Evolutionary conservation across 2,329 filamentous ascomycete genomes (phyloP).

Genomic region (Fusarium succisae): DNA sequence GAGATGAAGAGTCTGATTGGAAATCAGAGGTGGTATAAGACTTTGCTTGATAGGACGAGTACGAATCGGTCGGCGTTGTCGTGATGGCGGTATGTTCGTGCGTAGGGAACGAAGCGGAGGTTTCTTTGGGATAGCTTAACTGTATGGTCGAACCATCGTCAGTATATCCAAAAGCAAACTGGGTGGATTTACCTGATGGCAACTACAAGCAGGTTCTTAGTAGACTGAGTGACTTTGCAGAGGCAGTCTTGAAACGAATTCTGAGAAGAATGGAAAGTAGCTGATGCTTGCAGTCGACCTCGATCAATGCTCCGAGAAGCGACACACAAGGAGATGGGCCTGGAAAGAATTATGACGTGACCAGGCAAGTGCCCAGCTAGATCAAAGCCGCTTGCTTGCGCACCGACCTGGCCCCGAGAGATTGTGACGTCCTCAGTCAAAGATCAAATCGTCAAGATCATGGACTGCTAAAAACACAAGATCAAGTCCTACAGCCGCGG

Average conservation of each 20-base stretch:
- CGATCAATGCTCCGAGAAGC: background rate
- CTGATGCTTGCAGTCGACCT: rapidly evolving
- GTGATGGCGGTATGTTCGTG: rapidly evolving
- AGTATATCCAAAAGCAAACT: background rate
- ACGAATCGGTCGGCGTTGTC: background rate
- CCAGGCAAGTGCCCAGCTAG: rapidly evolving
- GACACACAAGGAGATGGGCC: background rate
- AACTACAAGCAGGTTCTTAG: background rate
- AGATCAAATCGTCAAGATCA: too few species aligned
- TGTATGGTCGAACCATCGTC: background rate
- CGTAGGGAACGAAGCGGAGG: background rate
- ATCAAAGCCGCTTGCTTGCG: background rate
- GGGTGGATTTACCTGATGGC: rapidly evolving
- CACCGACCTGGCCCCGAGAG: too few species aligned
- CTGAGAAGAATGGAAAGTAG: background rate
- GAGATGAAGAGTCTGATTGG: background rate
- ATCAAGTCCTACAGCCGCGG: too few species aligned
- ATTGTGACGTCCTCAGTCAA: background rate
- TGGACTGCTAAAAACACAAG: too few species aligned
- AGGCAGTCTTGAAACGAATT: background rate
- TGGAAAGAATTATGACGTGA: rapidly evolving
- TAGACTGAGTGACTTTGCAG: background rate
- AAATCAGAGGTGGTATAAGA: background rate
- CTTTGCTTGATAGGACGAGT: background rate
- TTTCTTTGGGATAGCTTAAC: rapidly evolving